Percentiles rank a stretch among this genome's conserved stretches.
phyloP scores from a whole-genome alignment of 805 yeast genomes.

The Komagataella ulmi region DNA sequence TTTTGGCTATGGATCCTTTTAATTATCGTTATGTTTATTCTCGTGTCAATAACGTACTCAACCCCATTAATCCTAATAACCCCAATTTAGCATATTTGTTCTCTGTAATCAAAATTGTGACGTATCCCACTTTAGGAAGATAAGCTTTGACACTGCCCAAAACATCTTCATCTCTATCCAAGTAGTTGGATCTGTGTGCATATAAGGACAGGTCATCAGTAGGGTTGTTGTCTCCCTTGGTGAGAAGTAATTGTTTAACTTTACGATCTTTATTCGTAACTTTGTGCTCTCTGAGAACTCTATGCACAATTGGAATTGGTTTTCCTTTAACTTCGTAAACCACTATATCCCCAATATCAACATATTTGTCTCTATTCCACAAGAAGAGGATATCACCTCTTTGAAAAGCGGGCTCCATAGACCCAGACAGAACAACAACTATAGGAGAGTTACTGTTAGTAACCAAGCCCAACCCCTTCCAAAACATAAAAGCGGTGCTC shows the following conservation, averaged over 20 bases:
- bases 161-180: slow-evolving; percentile 66
- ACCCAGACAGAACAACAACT: slow-evolving; percentile 93
- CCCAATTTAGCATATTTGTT: slow-evolving; percentile 72
- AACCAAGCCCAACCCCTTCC: slow-evolving; percentile 70
- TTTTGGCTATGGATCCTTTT: slow-evolving; percentile 2
- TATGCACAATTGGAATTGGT: slow-evolving; percentile 90
- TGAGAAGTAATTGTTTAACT: slow-evolving; percentile 56
- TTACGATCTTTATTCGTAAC: slow-evolving; percentile 11
- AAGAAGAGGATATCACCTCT: slow-evolving; percentile 88
- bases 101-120: slow-evolving; percentile 85
- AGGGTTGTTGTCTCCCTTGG: slow-evolving; percentile 95
- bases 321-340: slow-evolving; percentile 77
- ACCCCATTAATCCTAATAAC: slow-evolving; percentile 59
- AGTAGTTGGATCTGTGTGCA: slow-evolving; percentile 59
- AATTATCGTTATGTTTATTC: slow-evolving; percentile 21
- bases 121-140: slow-evolving; percentile 79
- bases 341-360: slow-evolving; percentile 83
- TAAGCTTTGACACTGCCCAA: slow-evolving; percentile 91
- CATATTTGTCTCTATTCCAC: slow-evolving; percentile 67
- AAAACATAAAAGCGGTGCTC: slow-evolving; percentile 81
- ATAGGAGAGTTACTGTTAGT: slow-evolving; percentile 85
- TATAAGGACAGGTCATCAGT: slow-evolving; percentile 83
- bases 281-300: slow-evolving; percentile 79
- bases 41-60: slow-evolving; percentile 50
- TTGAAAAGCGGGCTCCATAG: slow-evolving; percentile 99